phyloP scores from a whole-genome alignment of 345 rosid genomes.

The Erysimum cheiranthoides region DNA sequence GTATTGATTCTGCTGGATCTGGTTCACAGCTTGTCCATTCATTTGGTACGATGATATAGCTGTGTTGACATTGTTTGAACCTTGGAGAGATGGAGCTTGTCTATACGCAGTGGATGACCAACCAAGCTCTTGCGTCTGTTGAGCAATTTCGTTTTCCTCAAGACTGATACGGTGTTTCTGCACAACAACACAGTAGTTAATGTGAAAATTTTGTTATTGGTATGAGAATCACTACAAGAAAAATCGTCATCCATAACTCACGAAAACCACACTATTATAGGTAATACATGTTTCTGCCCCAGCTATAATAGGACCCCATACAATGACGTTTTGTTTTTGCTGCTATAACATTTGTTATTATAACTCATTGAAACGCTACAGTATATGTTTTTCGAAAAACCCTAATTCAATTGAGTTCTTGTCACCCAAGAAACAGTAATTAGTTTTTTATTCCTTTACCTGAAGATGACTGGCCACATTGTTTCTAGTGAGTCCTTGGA shows the following conservation, averaged over 20 bases:
- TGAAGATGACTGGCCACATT: slow-evolving; percentile 42
- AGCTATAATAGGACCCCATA: too few species aligned
- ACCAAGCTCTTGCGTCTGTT: neutral
- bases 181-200: neutral
- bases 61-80: neutral
- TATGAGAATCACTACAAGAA: neutral
- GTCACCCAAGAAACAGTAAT: neutral
- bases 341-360: too few species aligned
- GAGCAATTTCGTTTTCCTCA: neutral
- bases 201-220: neutral
- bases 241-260: too few species aligned
- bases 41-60: neutral
- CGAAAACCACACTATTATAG: too few species aligned
- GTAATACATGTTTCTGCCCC: too few species aligned
- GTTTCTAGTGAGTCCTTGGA: slow-evolving; percentile 31
- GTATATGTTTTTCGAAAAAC: neutral
- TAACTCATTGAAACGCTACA: too few species aligned
- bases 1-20: slow-evolving; percentile 17
- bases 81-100: neutral
- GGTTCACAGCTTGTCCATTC: neutral
- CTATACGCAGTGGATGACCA: neutral
- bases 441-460: neutral
- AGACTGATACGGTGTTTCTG: slow-evolving; percentile 32
- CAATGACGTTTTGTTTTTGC: too few species aligned
- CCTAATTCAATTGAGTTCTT: neutral